Base-by-base conservation (phyloP, 805 yeast genomes). In the Sugiyamaella americana region DNA sequence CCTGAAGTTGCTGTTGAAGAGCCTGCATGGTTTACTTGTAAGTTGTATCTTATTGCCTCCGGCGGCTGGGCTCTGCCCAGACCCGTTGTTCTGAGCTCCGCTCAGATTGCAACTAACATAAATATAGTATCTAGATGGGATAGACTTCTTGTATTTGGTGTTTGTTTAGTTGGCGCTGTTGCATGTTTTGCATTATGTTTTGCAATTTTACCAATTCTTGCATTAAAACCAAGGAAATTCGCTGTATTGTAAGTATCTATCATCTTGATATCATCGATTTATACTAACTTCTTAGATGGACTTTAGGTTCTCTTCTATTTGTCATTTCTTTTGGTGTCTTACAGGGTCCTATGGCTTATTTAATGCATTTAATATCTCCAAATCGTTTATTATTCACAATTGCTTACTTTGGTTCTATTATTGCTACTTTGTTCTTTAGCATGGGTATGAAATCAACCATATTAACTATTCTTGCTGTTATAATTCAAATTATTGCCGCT, bases 341-440 rank as follows among this genome's bases (percentile, higher is more conserved):
- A 19, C 96, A 88, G 69, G 98, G 98, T 0, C 97, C 97, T 0
- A 72, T 79, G n/a, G 80, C 82, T 30, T 93, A 87, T 62, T 51
- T 79, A 37, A 69, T 71, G 41, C 98, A 91, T 62, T 72, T 93
- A 51, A 63, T 84, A 3, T 82, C 95, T 2, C 74, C 76, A 32
- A 84, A 80, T 43, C 74, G 98, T 55, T 69, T 91, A 39, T 80
- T 89, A 38, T 91, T 93, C 63, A 81, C 96, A 0, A 54, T 75
- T 8, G 79, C 87, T 35, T 91, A 87, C 64, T 84, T 91, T 56
- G 77, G 82, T n/a, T 78, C 91, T 38, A 87, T 91, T 47, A 55
- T 84, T 16, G 65, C 80, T 46, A 93, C 98, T 0, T 70, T 93
- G 41, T 84, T 85, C 61, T 82, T 83, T 60, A 82, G 95, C 18